Conservation (phyloP, 257 asterid species). For the Schizonepeta tenuifolia region DNA sequence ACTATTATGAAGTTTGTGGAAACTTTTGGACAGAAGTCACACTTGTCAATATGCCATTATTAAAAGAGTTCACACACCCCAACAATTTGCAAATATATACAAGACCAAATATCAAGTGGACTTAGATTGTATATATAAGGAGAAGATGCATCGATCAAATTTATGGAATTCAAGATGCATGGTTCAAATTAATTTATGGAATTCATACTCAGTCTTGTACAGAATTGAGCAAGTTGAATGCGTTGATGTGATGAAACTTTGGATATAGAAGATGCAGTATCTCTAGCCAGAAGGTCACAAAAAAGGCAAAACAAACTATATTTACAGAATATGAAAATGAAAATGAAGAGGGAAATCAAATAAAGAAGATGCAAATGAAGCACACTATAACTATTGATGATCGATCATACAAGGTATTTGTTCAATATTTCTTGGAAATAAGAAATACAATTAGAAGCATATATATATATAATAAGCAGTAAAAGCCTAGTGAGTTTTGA, state of each 20-base stretch:
- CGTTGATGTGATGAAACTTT: neutral
- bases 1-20: too few species aligned
- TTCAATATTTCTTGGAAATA: neutral
- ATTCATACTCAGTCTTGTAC: neutral
- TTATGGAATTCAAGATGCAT: neutral
- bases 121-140: too few species aligned
- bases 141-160: neutral
- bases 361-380: neutral
- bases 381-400: neutral
- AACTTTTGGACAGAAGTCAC: too few species aligned
- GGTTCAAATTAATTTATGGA: neutral
- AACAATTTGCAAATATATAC: too few species aligned
- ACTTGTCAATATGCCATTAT: too few species aligned
- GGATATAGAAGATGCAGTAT: neutral
- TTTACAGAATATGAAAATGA: neutral
- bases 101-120: too few species aligned
- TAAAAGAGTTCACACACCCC: too few species aligned
- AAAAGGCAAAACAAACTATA: neutral
- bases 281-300: neutral
- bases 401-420: neutral
- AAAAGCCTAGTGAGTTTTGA: neutral
- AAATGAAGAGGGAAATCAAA: neutral
- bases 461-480: neutral
- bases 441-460: neutral
- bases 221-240: neutral